Evolutionary conservation across 1,139 yeast genomes (phyloP).

Genomic region (Suhomyces yuchorum): DNA sequence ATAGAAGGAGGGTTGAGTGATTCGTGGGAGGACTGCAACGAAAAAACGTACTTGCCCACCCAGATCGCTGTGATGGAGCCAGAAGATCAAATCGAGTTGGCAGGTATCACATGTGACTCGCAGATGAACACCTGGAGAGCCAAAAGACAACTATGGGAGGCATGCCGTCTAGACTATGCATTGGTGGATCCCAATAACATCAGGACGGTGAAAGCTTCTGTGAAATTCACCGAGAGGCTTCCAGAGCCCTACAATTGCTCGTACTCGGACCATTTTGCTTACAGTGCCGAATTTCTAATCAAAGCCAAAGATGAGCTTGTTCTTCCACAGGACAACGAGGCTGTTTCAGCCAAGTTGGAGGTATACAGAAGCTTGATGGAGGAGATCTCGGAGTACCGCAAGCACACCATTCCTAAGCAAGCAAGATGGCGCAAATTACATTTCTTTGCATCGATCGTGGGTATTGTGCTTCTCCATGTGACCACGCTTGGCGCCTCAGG

Average conservation of each 20-base stretch:
- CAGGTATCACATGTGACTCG: conserved; percentile 92
- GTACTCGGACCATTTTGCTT: conserved; percentile 92
- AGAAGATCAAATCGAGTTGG: conserved; percentile 64
- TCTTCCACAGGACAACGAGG: conserved; percentile 5
- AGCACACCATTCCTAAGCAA: conserved; percentile 60
- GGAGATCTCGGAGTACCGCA: conserved; percentile 57
- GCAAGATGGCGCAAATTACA: conserved; percentile 65
- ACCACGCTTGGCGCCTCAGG: conserved; percentile 55
- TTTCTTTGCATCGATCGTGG: conserved; percentile 56
- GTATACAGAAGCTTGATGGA: conserved; percentile 59
- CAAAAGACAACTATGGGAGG: conserved; percentile 61
- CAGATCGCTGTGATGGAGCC: conserved; percentile 59
- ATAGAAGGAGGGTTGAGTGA: conserved; percentile 70
- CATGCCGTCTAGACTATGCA: conserved; percentile 90
- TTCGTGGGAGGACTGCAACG: conserved; percentile 76
- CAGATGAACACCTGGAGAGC: conserved; percentile 84
- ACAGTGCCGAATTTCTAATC: conserved; percentile 54
- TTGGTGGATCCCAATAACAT: conserved; percentile 63
- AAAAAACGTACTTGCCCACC: conserved; percentile 26
- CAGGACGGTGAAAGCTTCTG: conserved; percentile 59
- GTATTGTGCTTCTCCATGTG: conserved; percentile 54
- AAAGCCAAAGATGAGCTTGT: conserved; percentile 13
- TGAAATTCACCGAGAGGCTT: conserved; percentile 69
- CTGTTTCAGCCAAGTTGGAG: conserved; percentile 26
- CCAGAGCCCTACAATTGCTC: conserved; percentile 62